Evolutionary conservation across 2,329 filamentous ascomycete species (phyloP).

Genomic region (Endocalyx cinctus): DNA sequence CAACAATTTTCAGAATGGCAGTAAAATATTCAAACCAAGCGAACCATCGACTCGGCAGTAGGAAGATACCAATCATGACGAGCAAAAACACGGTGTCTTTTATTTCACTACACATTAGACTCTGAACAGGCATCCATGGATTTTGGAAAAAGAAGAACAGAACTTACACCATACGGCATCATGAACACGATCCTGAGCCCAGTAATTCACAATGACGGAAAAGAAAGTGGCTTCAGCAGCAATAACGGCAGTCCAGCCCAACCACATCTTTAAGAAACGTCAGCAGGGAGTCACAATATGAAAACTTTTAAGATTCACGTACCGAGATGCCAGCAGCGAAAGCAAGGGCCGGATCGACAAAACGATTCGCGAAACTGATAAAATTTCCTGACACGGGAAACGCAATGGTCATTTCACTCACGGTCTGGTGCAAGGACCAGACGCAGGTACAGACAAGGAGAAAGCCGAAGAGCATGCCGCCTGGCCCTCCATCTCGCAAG

Average conservation of each 20-base stretch:
- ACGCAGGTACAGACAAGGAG: constrained; percentile 16
- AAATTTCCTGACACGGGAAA: constrained; percentile 32
- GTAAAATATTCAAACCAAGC: constrained; percentile 32
- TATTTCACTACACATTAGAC: constrained; percentile 7
- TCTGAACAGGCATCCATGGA: constrained; percentile 15
- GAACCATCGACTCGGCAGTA: constrained; percentile 19
- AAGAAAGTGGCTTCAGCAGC: constrained; percentile 1
- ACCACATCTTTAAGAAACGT: constrained; percentile 1
- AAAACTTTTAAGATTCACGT: neutral
- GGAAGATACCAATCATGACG: constrained; percentile 12
- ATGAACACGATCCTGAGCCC: constrained; percentile 1
- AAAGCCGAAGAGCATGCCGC: constrained; percentile 29
- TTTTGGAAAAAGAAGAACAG: neutral
- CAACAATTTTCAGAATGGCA: constrained; percentile 31
- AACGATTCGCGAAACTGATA: constrained; percentile 33
- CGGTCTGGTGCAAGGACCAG: constrained; percentile 10
- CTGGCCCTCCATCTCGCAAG: constrained; percentile 26
- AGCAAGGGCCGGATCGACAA: constrained; percentile 32
- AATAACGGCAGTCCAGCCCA: constrained; percentile 1
- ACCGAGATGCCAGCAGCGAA: constrained; percentile 29
- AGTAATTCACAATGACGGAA: constrained; percentile 1
- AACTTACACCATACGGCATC: constrained; percentile 1
- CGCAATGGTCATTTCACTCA: constrained; percentile 32
- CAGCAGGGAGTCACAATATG: neutral
- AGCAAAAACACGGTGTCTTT: constrained; percentile 15